A percentile compares a stretch with the other conserved stretches of the same genome.
phyloP scores from a whole-genome alignment of 2,329 filamentous ascomycete genomes.

The Juglanconis sp. region DNA sequence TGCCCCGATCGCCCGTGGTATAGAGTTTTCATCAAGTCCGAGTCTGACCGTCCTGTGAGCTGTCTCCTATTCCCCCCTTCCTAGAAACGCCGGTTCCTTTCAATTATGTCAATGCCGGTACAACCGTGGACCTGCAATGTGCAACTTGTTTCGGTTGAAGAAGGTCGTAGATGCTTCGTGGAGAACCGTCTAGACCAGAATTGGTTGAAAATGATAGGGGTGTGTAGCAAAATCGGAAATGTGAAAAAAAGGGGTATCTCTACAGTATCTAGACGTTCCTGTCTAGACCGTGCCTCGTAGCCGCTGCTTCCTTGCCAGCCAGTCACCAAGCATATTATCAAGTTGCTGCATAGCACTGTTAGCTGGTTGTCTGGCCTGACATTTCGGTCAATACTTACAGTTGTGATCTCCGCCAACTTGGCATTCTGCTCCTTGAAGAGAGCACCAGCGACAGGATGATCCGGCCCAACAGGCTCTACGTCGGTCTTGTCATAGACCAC shows the following conservation, averaged over 20 bases:
- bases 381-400: constrained; percentile 46
- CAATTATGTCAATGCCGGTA: constrained; percentile 7
- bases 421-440: constrained; percentile 86
- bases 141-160: neutral
- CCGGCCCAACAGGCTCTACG: constrained; percentile 71
- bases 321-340: constrained; percentile 81
- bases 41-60: constrained; percentile 6
- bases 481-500: constrained; percentile 92
- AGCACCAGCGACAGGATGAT: constrained; percentile 78
- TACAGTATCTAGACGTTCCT: neutral
- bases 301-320: constrained; percentile 71
- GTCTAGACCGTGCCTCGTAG: constrained; percentile 46
- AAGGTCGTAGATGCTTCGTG: constrained; percentile 15
- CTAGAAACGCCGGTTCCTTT: constrained; percentile 12
- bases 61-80: constrained; percentile 1
- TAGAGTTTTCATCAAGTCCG: constrained; percentile 14
- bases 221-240: neutral
- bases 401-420: constrained; percentile 81
- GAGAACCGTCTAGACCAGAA: neutral
- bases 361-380: constrained; percentile 12
- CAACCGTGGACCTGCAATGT: constrained; percentile 2
- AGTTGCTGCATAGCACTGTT: constrained; percentile 55
- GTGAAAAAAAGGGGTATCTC: constrained; percentile 9
- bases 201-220: neutral
- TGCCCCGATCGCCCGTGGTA: constrained; percentile 11